Evolutionary conservation across 2,329 filamentous ascomycete genomes (phyloP).

Genomic region (Graphilbum ipis-grandicollis): DNA sequence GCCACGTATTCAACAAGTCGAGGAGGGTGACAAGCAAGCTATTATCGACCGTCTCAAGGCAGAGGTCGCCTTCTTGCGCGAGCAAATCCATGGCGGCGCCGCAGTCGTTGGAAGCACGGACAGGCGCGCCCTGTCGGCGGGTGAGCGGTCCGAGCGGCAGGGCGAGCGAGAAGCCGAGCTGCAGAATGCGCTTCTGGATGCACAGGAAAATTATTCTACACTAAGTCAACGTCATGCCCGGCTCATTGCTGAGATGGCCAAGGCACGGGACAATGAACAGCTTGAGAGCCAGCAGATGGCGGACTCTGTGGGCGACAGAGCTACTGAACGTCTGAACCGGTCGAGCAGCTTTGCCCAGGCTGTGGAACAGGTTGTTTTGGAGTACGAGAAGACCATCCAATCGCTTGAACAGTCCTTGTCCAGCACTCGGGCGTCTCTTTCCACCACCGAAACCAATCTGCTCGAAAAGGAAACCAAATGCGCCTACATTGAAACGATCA

Average conservation of each 20-base stretch:
- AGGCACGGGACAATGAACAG: conserved; percentile 54
- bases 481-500: conserved; percentile 83
- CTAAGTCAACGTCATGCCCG: conserved; percentile 89
- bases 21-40: conserved; percentile 86
- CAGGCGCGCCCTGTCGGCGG: conserved; percentile 34
- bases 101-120: conserved; percentile 43
- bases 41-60: conserved; percentile 86
- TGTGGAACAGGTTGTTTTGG: conserved; percentile 86
- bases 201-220: conserved; percentile 86
- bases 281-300: conserved; percentile 40
- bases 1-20: conserved; percentile 83
- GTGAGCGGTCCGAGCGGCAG: conserved; percentile 59
- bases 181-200: conserved; percentile 82
- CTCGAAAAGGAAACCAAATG: conserved; percentile 90
- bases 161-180: conserved; percentile 77
- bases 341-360: conserved; percentile 94
- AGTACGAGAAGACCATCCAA: conserved; percentile 98
- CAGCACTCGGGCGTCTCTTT: conserved; percentile 67
- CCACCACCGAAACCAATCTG: conserved; percentile 68
- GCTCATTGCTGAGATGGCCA: conserved; percentile 83
- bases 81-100: conserved; percentile 69
- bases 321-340: conserved; percentile 75
- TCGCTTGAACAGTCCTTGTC: conserved; percentile 80
- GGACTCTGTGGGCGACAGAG: conserved; percentile 54
- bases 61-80: conserved; percentile 81